phyloP scores from a whole-genome alignment of 257 asterid species.

The Jacaranda copaia region DNA sequence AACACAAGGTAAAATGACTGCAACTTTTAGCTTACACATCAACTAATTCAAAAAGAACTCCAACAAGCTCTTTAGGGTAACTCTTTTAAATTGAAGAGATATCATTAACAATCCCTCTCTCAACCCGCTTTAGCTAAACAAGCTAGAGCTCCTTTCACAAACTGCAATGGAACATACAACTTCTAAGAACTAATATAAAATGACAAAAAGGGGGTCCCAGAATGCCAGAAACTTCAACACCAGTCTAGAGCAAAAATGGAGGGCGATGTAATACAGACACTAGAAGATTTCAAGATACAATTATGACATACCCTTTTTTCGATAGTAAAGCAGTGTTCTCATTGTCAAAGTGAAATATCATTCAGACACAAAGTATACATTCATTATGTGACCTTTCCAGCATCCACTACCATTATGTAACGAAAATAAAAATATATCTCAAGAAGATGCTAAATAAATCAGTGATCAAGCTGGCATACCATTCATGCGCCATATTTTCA shows the following conservation, averaged over 20 bases:
- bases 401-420: not conserved
- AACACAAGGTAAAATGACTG: constrained; percentile 15
- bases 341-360: constrained; percentile 3
- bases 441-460: not conserved
- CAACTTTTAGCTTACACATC: not conserved
- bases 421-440: constrained; percentile 9
- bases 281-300: not conserved
- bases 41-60: constrained; percentile 5
- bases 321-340: not conserved
- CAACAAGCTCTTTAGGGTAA: not conserved
- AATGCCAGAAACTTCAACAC: constrained; percentile 8
- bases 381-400: not conserved
- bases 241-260: not conserved
- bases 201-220: not conserved
- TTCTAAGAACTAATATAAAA: constrained; percentile 6
- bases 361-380: constrained; percentile 11
- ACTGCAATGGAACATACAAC: constrained; percentile 3
- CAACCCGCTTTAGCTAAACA: not conserved
- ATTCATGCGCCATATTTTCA: constrained; percentile 98
- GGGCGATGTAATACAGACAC: not conserved
- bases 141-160: not conserved
- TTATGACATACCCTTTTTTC: not conserved
- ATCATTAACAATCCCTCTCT: not conserved
- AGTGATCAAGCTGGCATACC: constrained; percentile 55
- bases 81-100: constrained; percentile 8